Conservation (phyloP, 2,329 filamentous ascomycete species). For the Chlorencoelia australis region DNA sequence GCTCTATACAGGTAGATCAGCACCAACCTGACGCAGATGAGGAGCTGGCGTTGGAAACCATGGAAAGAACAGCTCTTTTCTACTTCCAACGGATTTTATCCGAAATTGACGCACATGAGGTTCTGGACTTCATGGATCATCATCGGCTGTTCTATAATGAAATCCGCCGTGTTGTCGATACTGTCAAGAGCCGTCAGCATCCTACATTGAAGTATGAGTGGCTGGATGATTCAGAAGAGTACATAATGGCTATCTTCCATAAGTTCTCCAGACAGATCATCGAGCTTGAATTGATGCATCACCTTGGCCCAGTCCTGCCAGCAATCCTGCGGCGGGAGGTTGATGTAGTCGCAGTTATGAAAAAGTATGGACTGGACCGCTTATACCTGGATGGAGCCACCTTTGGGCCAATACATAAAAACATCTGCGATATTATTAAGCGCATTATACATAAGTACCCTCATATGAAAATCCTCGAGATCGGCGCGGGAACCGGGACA, state of each 20-base stretch:
- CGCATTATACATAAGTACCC: slow-evolving; percentile 25
- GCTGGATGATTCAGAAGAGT: slow-evolving; percentile 5
- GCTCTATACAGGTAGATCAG: slow-evolving; percentile 6
- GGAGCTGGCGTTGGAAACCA: slow-evolving; percentile 7
- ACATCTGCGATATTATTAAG: slow-evolving; percentile 1
- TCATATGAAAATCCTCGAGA: slow-evolving; percentile 7
- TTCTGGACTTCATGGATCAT: slow-evolving; percentile 3
- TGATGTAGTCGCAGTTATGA: slow-evolving; percentile 17
- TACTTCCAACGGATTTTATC: slow-evolving; percentile 3
- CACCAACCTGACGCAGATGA: slow-evolving; percentile 8
- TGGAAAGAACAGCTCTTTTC: slow-evolving; percentile 7
- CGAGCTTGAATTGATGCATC: slow-evolving; percentile 12
- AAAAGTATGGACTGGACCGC: slow-evolving; percentile 11
- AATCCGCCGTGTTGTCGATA: slow-evolving; percentile 9
- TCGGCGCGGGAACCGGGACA: slow-evolving; percentile 4
- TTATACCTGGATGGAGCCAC: slow-evolving; percentile 16
- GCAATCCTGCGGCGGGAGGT: slow-evolving; percentile 12
- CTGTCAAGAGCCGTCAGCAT: slow-evolving; percentile 8
- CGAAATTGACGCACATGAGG: not conserved
- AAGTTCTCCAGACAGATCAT: slow-evolving; percentile 5
- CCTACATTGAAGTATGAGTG: slow-evolving; percentile 12
- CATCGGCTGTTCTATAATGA: slow-evolving; percentile 5
- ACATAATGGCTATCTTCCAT: slow-evolving; percentile 4
- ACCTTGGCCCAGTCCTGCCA: slow-evolving; percentile 15
- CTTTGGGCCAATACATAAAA: slow-evolving; percentile 2